These are phyloP conservation scores for Stachybotrys chlorohalonatus DNA, from an alignment of 2,329 filamentous ascomycete species.

Conservation along the genomic window DNA sequence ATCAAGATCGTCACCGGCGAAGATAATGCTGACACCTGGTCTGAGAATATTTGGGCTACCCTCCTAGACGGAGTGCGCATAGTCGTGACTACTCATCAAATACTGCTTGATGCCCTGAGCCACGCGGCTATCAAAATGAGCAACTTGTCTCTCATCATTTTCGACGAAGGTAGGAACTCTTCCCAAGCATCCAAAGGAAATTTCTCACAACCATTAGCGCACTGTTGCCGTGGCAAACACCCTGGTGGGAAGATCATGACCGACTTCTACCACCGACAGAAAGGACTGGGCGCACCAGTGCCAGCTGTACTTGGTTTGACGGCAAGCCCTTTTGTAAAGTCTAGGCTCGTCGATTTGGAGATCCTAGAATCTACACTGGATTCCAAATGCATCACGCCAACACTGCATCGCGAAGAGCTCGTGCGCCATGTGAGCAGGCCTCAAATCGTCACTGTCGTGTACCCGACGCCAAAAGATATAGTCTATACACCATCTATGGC, in stretches of 20 bases:
- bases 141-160: constrained; percentile 59
- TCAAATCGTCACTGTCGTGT: constrained; percentile 30
- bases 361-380: constrained; percentile 61
- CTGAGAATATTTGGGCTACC: constrained; percentile 55
- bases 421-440: constrained; percentile 61
- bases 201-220: constrained; percentile 42
- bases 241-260: constrained; percentile 64
- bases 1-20: constrained; percentile 57
- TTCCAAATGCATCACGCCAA: constrained; percentile 60
- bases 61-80: constrained; percentile 56
- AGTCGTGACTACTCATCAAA: constrained; percentile 70
- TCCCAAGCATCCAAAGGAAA: not conserved
- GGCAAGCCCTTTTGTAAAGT: constrained; percentile 65
- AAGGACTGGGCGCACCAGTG: constrained; percentile 24
- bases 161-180: constrained; percentile 63
- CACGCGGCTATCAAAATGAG: constrained; percentile 65
- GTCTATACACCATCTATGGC: constrained; percentile 24
- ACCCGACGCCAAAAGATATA: constrained; percentile 7
- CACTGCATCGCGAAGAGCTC: constrained; percentile 59
- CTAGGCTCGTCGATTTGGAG: constrained; percentile 44
- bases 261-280: constrained; percentile 54
- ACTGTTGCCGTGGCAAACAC: constrained; percentile 59
- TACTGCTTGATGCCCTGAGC: constrained; percentile 63
- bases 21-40: constrained; percentile 68
- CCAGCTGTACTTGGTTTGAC: constrained; percentile 72